Evolutionary conservation across 208 protist genomes (phyloP).

Genomic region (Herpetomonas samuelpessoai): DNA sequence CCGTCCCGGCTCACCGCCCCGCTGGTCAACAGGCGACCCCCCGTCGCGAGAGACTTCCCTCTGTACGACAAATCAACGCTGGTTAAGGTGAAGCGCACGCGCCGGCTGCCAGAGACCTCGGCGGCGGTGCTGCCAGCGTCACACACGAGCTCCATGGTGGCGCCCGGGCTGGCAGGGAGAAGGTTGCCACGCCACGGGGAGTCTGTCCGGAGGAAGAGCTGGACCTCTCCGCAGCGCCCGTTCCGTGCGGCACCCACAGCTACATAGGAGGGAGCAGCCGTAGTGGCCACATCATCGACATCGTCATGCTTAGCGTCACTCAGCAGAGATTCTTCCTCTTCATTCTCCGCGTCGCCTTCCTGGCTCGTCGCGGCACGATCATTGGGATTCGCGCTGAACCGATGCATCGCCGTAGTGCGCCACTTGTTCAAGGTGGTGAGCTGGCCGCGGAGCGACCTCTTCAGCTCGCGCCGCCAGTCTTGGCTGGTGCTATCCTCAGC

Average conservation of each 20-base stretch:
- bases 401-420: background rate
- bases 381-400: background rate
- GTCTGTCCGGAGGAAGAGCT: constrained; percentile 46
- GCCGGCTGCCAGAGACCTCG: background rate
- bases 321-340: background rate
- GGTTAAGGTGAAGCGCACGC: constrained; percentile 31
- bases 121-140: background rate
- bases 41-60: constrained; percentile 65
- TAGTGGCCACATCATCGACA: too few species aligned
- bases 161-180: constrained; percentile 35
- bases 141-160: constrained; percentile 47
- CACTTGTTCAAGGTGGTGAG: constrained; percentile 2
- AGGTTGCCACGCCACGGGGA: constrained; percentile 43
- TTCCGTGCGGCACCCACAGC: constrained; percentile 62
- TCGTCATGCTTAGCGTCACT: too few species aligned
- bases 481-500: background rate
- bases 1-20: constrained; percentile 58
- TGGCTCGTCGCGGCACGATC: background rate
- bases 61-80: constrained; percentile 78
- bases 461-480: background rate
- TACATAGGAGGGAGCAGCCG: constrained; percentile 27
- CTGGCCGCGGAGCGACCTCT: background rate
- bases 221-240: constrained; percentile 65
- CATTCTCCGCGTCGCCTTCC: background rate
- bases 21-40: constrained; percentile 25